Base-by-base conservation (phyloP, 2,329 filamentous ascomycete genomes). In the Fusarium palustre region DNA sequence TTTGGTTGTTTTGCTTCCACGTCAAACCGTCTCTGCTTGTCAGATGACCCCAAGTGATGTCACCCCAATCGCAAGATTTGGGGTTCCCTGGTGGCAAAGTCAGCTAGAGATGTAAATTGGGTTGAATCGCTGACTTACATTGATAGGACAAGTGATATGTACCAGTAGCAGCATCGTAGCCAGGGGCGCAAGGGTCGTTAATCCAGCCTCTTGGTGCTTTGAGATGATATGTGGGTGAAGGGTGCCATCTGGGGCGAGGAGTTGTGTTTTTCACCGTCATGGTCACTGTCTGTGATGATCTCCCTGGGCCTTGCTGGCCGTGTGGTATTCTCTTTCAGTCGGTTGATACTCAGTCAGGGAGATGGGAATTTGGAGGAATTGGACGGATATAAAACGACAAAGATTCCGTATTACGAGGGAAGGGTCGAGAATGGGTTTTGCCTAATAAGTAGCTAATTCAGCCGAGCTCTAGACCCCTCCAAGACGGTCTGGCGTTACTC, bases 21-120 rank as follows among this genome's bases (percentile, higher is more conserved):
- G 79, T 81, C 18, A 81, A 73, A 4, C 72, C 69, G 28, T 78
- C 75, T 25, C 43, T 62, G 56, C 83, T 86, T 4, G 80, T 84
- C 7, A 85, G 84, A 66, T 87, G 83, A 4, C 85, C 86, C 83
- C 82, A 85, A 20, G 77, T 79, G 54, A 83, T 79, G 65, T 80
- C 76, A 9, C 76, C 79, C 80, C 80, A 82, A 39, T 76, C 74
- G 33, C 73, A 77, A 1, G 74, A 77, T 11, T 77, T 75, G 2
- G 80, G 79, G 38, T 81, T 82, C 74, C 79, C 70, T 73, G 20
- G 54, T 34, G n/a, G 39, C 30, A 7, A 38, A 46, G 36, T 49
- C 54, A 68, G 28, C 24, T 7, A 4, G 7, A 11, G 6, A 15
- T 2, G 20, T 3, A 4, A 3, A 3, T 30, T 20, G 15, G 6